These are phyloP conservation scores for Parastagonospora avenae DNA, from an alignment of 2,329 filamentous ascomycete genomes.

Conservation along the genomic window DNA sequence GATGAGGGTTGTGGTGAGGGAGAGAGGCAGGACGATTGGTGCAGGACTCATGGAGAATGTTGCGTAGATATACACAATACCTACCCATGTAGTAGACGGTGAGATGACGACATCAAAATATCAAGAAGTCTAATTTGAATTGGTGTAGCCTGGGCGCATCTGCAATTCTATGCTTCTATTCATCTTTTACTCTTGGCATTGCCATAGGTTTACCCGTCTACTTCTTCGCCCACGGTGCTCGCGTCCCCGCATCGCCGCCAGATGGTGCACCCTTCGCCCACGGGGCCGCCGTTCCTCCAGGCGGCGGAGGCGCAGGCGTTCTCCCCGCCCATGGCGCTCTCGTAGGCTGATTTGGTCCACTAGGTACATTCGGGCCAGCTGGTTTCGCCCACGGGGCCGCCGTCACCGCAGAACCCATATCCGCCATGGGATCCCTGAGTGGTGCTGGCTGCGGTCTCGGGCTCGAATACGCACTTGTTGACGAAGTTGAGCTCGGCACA, in stretches of 20 bases:
- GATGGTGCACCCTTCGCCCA: constrained; percentile 21
- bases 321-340: constrained; percentile 35
- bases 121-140: too few species aligned
- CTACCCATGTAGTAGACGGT: too few species aligned
- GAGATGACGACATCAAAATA: too few species aligned
- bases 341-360: constrained; percentile 40
- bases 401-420: constrained; percentile 2
- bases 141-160: too few species aligned
- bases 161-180: too few species aligned
- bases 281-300: constrained; percentile 30
- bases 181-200: background rate
- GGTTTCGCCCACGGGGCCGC: constrained; percentile 11
- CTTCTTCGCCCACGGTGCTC: constrained; percentile 4
- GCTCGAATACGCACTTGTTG: constrained; percentile 12
- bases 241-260: background rate
- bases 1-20: constrained; percentile 78
- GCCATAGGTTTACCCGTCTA: background rate
- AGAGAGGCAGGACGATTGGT: constrained; percentile 81
- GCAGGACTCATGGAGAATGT: constrained; percentile 76
- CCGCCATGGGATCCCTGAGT: constrained; percentile 24
- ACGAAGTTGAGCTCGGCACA: constrained; percentile 16
- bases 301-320: constrained; percentile 22
- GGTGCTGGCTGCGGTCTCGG: constrained; percentile 25
- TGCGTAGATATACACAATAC: constrained; percentile 9
- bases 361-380: constrained; percentile 17